Evolutionary conservation across 1,284 basidiomycete species (phyloP), one percentile per base, ranked within the genome.

Genomic region (Moesziomyces parantarcticus): DNA sequence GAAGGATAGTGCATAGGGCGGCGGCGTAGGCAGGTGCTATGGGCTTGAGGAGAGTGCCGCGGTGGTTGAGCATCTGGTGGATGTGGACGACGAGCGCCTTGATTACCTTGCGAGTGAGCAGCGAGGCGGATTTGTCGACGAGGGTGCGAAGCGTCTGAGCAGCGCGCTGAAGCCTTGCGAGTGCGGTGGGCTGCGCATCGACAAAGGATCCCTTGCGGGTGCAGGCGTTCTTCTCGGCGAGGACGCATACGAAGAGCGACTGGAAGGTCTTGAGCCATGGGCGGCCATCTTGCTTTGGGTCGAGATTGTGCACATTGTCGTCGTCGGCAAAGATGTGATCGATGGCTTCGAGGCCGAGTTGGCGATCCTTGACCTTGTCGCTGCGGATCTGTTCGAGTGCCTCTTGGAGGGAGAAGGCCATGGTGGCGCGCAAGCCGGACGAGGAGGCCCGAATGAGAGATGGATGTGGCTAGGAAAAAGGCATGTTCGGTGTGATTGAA

Each of bases 21-120:
- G 95, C 94, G 62, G 91, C 87, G 81, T 94, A 97, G 81, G 94
- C 89, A 63, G 92, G 84, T 3, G 91, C 89, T 6, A 94, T 87
- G 0, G 89, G 89, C 8, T 86, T 79, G 52, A 91, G 87, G 10
- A 96, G 86, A 18, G 65, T 76, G 25, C 87, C 87, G 13, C 87
- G 85, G 71, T 89, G 82, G 13, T 89, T 86, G 61, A 93, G 87
- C 60, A 88, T 88, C 58, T 89, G 88, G 5, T 87, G 84, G 54
- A 97, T 86, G 81, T 94, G 92, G 5, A 86, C 86, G 51, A 92
- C 85, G 39, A 95, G 76, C 4, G 87, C 83, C 49, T 87, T 88
- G 45, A 88, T 76, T 9, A 88, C 87, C 56, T 87, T 87, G 63
- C 85, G 87, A 78, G 87, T 88, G 75, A 92, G 85, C 54, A 86